Conservation (phyloP, 352 stramenopile species). For the Peronospora belbahrii region DNA sequence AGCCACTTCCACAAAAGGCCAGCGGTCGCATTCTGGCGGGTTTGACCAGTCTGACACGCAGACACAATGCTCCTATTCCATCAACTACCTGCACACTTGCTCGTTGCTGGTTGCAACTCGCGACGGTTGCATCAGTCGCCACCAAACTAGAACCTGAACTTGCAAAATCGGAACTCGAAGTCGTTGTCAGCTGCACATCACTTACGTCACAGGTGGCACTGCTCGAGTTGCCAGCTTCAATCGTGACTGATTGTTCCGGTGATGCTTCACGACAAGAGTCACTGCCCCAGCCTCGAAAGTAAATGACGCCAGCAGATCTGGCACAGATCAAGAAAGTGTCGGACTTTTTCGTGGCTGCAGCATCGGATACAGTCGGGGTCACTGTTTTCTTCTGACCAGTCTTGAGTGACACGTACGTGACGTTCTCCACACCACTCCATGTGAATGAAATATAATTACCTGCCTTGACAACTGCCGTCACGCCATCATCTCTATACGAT, state of each 20-base stretch:
- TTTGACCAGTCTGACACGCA: conserved; percentile 58
- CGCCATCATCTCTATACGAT: conserved; percentile 32
- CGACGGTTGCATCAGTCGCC: conserved; percentile 18
- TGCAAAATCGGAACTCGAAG: conserved; percentile 2
- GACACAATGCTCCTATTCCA: conserved; percentile 33
- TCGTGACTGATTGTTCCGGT: conserved; percentile 35
- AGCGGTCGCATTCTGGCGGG: conserved; percentile 41
- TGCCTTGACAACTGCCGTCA: conserved; percentile 38
- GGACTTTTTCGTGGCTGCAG: conserved; percentile 25
- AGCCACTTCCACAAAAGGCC: conserved; percentile 28
- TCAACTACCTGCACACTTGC: conserved; percentile 36
- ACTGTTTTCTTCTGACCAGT: conserved; percentile 61
- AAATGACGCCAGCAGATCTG: conserved; percentile 38
- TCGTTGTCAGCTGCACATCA: conserved; percentile 8
- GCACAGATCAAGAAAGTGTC: conserved; percentile 58
- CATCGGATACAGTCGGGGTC: conserved; percentile 33
- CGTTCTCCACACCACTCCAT: conserved; percentile 38
- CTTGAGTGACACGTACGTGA: conserved; percentile 55
- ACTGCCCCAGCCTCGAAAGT: conserved; percentile 51
- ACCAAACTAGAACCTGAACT: conserved; percentile 12
- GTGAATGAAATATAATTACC: conserved; percentile 48
- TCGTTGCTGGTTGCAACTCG: conserved; percentile 48
- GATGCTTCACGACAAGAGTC: conserved; percentile 50
- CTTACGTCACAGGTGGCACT: conserved; percentile 16
- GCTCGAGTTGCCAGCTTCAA: conserved; percentile 28